Percentiles rank a stretch among this genome's conserved stretches.
These are phyloP conservation scores for Aspergillus sp. DNA, from an alignment of 2,329 filamentous ascomycete genomes.

Conservation along the genomic window DNA sequence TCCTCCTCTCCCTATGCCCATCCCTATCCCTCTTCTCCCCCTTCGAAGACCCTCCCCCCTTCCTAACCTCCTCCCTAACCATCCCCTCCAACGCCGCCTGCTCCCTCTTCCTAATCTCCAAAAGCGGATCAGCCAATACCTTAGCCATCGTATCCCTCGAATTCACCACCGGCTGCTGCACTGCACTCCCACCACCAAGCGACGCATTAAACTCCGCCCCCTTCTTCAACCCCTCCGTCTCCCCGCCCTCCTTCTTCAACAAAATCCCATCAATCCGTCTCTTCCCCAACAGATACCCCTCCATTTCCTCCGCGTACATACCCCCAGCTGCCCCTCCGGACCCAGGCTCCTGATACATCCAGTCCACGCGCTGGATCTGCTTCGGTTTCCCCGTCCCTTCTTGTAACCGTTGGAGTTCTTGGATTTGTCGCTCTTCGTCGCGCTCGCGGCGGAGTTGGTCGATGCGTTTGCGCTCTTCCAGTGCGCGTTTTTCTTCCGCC, in stretches of 20 bases:
- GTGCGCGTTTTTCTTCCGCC: constrained; percentile 86
- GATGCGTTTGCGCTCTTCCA: constrained; percentile 92
- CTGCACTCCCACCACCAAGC: constrained; percentile 11
- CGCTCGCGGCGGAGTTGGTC: constrained; percentile 90
- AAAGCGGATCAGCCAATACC: constrained; percentile 83
- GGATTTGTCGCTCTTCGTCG: constrained; percentile 87
- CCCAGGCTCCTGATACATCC: constrained; percentile 90
- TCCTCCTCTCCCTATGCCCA: constrained; percentile 21
- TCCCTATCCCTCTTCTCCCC: constrained; percentile 22
- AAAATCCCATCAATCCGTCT: constrained; percentile 80
- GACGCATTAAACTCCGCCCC: constrained; percentile 41
- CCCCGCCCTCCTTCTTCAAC: constrained; percentile 67
- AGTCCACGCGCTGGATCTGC: constrained; percentile 81
- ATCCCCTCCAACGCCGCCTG: constrained; percentile 70
- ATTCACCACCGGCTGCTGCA: constrained; percentile 44
- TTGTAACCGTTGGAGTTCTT: constrained; percentile 86
- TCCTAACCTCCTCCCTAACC: constrained; percentile 48
- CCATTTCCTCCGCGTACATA: constrained; percentile 79
- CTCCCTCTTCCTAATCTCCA: constrained; percentile 92
- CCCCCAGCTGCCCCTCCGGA: constrained; percentile 63
- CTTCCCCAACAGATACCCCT: constrained; percentile 91
- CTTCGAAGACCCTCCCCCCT: constrained; percentile 19
- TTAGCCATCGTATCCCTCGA: constrained; percentile 82
- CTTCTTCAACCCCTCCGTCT: constrained; percentile 80
- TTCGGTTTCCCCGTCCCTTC: constrained; percentile 84